Conservation (phyloP, 106 monocot species). For the Iris macrosiphon region DNA sequence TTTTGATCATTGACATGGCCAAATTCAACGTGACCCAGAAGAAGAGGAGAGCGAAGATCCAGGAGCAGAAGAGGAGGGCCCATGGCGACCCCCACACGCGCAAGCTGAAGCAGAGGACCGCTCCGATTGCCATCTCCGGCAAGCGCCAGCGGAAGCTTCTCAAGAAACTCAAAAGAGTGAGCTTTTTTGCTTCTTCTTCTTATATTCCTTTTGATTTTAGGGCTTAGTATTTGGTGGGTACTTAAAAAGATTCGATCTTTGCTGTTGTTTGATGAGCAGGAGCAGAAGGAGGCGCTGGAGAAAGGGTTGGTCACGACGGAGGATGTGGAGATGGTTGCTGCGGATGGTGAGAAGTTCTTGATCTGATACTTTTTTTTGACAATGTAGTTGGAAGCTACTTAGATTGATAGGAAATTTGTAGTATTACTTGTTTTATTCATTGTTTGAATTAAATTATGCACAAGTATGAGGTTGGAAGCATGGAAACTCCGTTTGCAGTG, state of each 20-base stretch:
- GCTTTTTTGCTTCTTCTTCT: too few species aligned
- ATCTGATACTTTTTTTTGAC: neutral
- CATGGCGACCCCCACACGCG: constrained; percentile 52
- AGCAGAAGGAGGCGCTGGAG: constrained; percentile 66
- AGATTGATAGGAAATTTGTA: neutral
- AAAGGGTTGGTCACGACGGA: constrained; percentile 74
- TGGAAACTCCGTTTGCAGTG: too few species aligned
- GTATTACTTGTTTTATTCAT: neutral
- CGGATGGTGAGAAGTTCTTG: constrained; percentile 67
- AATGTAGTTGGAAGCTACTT: neutral
- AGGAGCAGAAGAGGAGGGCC: constrained; percentile 45
- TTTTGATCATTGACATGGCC: constrained; percentile 32
- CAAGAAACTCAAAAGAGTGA: constrained; percentile 78
- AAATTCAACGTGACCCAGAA: constrained; percentile 56
- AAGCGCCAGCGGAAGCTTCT: constrained; percentile 86
- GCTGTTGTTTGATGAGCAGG: too few species aligned
- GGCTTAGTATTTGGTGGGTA: too few species aligned
- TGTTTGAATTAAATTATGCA: too few species aligned
- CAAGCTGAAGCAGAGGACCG: constrained; percentile 58
- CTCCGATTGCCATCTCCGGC: constrained; percentile 53
- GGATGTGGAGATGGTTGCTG: constrained; percentile 77
- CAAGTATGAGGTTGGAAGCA: too few species aligned
- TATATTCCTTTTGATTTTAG: too few species aligned
- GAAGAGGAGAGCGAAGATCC: constrained; percentile 37
- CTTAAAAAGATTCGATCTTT: too few species aligned